Conservation (phyloP, 805 yeast genomes). For the Lachancea kluyveri region DNA sequence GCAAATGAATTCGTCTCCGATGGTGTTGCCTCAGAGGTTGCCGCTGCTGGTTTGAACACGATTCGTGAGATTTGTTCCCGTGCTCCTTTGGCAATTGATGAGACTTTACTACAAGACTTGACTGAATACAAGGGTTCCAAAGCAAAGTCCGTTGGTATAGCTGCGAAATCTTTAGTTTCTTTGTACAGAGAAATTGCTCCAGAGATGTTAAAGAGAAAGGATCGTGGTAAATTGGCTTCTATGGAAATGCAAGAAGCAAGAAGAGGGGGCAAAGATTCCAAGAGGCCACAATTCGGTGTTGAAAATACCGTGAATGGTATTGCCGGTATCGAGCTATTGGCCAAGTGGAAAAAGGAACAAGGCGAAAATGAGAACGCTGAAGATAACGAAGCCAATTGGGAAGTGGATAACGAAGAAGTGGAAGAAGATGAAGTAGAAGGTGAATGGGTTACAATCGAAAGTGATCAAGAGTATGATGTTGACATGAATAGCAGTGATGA, state of each 20-base stretch:
- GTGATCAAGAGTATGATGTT: slow-evolving; percentile 67
- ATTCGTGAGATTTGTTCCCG: slow-evolving; percentile 89
- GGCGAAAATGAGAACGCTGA: slow-evolving; percentile 51
- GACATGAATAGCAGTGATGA: slow-evolving; percentile 45
- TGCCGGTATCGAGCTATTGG: slow-evolving; percentile 87
- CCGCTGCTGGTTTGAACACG: slow-evolving; percentile 95
- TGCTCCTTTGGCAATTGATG: slow-evolving; percentile 92
- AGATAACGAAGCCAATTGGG: slow-evolving; percentile 59
- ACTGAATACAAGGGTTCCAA: slow-evolving; percentile 89
- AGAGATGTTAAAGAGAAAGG: slow-evolving; percentile 83
- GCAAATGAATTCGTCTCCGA: slow-evolving; percentile 98
- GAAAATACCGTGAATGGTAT: slow-evolving; percentile 66
- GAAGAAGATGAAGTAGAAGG: slow-evolving; percentile 64
- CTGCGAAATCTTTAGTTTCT: slow-evolving; percentile 81
- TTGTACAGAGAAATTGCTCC: slow-evolving; percentile 94
- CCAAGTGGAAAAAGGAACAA: slow-evolving; percentile 61
- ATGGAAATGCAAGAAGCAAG: slow-evolving; percentile 68
- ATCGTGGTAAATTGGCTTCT: slow-evolving; percentile 88
- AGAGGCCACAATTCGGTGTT: slow-evolving; percentile 62
- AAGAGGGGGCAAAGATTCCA: slow-evolving; percentile 35
- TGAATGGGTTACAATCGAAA: slow-evolving; percentile 86
- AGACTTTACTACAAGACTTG: slow-evolving; percentile 80
- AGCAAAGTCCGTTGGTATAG: slow-evolving; percentile 89
- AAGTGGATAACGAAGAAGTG: slow-evolving; percentile 46
- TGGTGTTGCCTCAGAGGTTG: slow-evolving; percentile 97